Conservation (phyloP, 176 grass and related monocot genomes). For the Carex myosuroides region DNA sequence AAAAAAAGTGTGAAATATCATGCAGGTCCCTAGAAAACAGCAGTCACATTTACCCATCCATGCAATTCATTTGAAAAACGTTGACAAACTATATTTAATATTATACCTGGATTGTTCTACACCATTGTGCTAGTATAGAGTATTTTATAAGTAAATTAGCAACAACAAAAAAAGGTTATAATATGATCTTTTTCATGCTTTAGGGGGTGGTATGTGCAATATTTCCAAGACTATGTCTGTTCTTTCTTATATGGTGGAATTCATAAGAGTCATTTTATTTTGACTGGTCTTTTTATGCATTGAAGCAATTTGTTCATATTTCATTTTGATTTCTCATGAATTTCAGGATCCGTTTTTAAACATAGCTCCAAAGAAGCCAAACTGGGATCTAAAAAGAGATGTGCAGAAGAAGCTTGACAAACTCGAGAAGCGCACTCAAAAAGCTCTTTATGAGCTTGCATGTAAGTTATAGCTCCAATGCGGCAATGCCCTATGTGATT, state of each 20-base stretch:
- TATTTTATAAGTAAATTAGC: neutral
- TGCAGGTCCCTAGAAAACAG: neutral
- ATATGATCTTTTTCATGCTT: neutral
- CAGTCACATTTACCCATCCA: too few relatives aligned
- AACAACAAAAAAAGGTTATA: neutral
- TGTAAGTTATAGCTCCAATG: constrained; percentile 33
- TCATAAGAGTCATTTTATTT: too few relatives aligned
- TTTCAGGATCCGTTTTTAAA: constrained; percentile 76
- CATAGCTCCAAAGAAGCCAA: constrained; percentile 97
- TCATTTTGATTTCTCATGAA: neutral
- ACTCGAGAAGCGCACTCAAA: constrained; percentile 88
- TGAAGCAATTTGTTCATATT: neutral
- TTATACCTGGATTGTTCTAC: neutral
- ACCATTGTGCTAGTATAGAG: neutral
- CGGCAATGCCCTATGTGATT: neutral
- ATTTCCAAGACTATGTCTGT: neutral
- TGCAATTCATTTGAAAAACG: too few relatives aligned
- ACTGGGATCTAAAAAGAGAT: constrained; percentile 83
- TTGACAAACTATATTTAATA: neutral
- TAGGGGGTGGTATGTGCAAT: neutral
- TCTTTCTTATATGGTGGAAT: too few relatives aligned
- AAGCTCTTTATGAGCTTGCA: constrained; percentile 68
- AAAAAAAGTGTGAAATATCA: neutral
- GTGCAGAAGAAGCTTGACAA: constrained; percentile 91
- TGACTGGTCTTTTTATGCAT: neutral